Percentiles rank a stretch among this genome's conserved stretches.
Conservation (phyloP, 2,329 filamentous ascomycete genomes). For the Botryosphaeria dothidea region DNA sequence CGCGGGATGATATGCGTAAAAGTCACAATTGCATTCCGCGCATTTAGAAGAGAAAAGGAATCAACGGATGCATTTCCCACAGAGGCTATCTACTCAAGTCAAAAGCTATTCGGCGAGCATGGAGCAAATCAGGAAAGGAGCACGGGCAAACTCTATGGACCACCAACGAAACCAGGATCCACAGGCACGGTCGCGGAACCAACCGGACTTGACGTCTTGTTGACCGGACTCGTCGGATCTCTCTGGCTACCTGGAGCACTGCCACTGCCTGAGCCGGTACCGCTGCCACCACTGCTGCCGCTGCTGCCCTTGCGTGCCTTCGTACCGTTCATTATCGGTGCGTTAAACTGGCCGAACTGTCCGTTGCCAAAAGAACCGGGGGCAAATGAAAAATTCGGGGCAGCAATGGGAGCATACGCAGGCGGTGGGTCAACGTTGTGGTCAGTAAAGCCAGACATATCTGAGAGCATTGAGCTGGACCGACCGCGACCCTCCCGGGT, state of each 20-base stretch:
- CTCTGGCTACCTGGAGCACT: constrained; percentile 36
- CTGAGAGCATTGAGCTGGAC: constrained; percentile 55
- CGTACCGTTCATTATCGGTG: constrained; percentile 8
- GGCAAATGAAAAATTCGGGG: constrained; percentile 35
- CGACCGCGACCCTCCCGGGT: constrained; percentile 45
- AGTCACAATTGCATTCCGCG: background rate
- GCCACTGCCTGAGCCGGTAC: constrained; percentile 44
- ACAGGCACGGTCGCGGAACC: constrained; percentile 3
- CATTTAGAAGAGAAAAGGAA: constrained; percentile 1
- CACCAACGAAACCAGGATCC: constrained; percentile 1
- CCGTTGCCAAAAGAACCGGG: constrained; percentile 36
- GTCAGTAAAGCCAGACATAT: constrained; percentile 54
- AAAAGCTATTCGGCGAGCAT: background rate
- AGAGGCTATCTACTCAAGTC: constrained; percentile 16
- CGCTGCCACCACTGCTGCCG: constrained; percentile 40
- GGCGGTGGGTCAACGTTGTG: constrained; percentile 39
- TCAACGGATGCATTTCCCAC: constrained; percentile 18
- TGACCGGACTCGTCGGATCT: constrained; percentile 40
- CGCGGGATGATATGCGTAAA: background rate
- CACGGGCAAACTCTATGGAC: background rate
- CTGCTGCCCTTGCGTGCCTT: constrained; percentile 47
- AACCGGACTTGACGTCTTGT: constrained; percentile 18
- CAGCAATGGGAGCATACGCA: constrained; percentile 25
- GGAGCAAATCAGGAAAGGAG: background rate
- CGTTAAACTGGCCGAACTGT: constrained; percentile 8